These are phyloP conservation scores for Pseudomonodictys pantanalensis DNA, from an alignment of 495 filamentous ascomycete genomes.

Conservation along the genomic window DNA sequence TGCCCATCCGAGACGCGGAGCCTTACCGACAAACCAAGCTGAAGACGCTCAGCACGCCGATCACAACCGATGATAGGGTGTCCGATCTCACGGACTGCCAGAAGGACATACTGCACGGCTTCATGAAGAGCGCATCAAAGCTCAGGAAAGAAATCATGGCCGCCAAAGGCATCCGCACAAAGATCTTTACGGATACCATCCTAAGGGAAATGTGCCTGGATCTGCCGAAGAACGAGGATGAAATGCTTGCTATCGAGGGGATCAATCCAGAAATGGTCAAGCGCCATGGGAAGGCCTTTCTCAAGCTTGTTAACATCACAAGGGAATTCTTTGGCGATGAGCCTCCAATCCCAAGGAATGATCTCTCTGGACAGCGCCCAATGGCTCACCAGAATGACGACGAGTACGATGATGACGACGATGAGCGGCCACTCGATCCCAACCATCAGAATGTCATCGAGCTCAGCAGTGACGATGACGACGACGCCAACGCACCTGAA, in stretches of 20 bases:
- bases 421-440: slow-evolving; percentile 37
- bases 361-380: slow-evolving; percentile 44
- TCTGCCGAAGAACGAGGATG: slow-evolving; percentile 59
- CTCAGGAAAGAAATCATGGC: slow-evolving; percentile 65
- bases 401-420: slow-evolving; percentile 17
- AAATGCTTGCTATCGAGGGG: slow-evolving; percentile 65
- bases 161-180: slow-evolving; percentile 55
- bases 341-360: background rate
- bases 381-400: slow-evolving; percentile 23
- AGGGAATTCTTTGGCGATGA: slow-evolving; percentile 56
- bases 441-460: slow-evolving; percentile 67
- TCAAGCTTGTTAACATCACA: slow-evolving; percentile 60
- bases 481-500: slow-evolving; percentile 38
- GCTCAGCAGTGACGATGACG: slow-evolving; percentile 60
- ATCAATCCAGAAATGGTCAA: slow-evolving; percentile 69
- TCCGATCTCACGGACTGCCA: slow-evolving; percentile 59
- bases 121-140: slow-evolving; percentile 60
- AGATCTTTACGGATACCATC: slow-evolving; percentile 74
- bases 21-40: slow-evolving; percentile 34
- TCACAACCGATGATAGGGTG: slow-evolving; percentile 66
- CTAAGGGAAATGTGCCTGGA: slow-evolving; percentile 80
- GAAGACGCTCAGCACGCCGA: slow-evolving; percentile 61
- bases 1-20: slow-evolving; percentile 50
- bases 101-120: slow-evolving; percentile 63
- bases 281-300: slow-evolving; percentile 64